Evolutionary conservation across 1,284 basidiomycete species (phyloP).

Genomic region (Microbotryum lychnidis-dioicae): DNA sequence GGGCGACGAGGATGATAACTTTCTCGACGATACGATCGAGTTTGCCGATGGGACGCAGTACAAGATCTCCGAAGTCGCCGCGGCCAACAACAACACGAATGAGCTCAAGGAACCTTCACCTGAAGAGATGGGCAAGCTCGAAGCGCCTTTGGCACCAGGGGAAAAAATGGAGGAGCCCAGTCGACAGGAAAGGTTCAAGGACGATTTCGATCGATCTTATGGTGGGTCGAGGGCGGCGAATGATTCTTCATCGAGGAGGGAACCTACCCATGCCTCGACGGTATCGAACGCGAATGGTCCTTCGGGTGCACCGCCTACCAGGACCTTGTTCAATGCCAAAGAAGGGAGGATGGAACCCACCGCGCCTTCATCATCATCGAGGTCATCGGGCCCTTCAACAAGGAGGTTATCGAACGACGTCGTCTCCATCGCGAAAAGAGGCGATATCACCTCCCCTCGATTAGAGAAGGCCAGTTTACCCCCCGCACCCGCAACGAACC

Average conservation of each 20-base stretch:
- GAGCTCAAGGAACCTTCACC: constrained; percentile 27
- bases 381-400: too few species aligned
- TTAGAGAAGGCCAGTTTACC: not conserved
- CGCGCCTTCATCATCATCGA: too few species aligned
- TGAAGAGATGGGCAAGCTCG: constrained; percentile 17
- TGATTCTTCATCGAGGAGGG: constrained; percentile 35
- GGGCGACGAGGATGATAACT: constrained; percentile 85
- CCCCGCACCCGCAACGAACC: too few species aligned
- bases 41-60: constrained; percentile 87
- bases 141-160: constrained; percentile 25
- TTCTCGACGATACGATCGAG: constrained; percentile 78
- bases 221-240: too few species aligned
- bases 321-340: not conserved
- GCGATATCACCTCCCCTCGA: constrained; percentile 3
- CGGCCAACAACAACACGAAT: constrained; percentile 9
- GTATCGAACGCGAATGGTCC: constrained; percentile 37
- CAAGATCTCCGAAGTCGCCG: constrained; percentile 51
- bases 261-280: constrained; percentile 42
- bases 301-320: not conserved
- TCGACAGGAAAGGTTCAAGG: constrained; percentile 66
- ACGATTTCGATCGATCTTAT: constrained; percentile 91
- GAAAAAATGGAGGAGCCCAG: constrained; percentile 24
- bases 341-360: too few species aligned
- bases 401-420: too few species aligned
- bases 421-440: too few species aligned